These are phyloP conservation scores for Porodaedalea pini DNA, from an alignment of 1,284 basidiomycete genomes.

Conservation along the genomic window DNA sequence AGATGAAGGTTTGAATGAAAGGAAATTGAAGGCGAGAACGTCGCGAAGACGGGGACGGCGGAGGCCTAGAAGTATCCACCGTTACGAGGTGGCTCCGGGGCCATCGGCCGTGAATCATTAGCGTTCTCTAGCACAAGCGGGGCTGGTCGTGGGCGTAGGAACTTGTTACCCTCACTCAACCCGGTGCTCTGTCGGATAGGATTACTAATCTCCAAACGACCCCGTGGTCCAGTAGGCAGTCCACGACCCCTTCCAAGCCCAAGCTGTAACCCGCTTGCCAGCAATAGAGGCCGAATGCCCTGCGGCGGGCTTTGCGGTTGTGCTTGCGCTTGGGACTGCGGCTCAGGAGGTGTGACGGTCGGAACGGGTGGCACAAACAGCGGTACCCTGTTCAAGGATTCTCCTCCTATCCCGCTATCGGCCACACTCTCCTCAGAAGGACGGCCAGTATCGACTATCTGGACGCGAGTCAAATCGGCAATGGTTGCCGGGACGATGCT, in stretches of 20 bases:
- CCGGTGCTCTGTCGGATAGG: slow-evolving; percentile 30
- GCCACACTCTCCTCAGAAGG: slow-evolving; percentile 4
- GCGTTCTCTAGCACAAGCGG: slow-evolving; percentile 29
- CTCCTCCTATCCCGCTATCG: slow-evolving; percentile 9
- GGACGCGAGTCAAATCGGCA: slow-evolving; percentile 14
- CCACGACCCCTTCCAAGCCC: slow-evolving; percentile 10
- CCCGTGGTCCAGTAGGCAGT: slow-evolving; percentile 23
- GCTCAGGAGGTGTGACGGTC: not conserved
- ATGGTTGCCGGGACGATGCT: slow-evolving; percentile 18
- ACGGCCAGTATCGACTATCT: slow-evolving; percentile 14
- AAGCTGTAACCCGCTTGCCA: not conserved
- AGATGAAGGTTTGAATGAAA: not conserved
- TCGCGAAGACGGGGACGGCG: slow-evolving; percentile 1
- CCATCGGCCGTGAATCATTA: slow-evolving; percentile 8
- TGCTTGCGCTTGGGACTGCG: not conserved
- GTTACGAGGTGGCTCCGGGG: slow-evolving; percentile 7
- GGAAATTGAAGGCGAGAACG: too few species aligned
- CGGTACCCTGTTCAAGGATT: not conserved
- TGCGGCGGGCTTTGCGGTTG: not conserved
- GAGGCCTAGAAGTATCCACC: slow-evolving; percentile 14
- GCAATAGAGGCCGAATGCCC: slow-evolving; percentile 2
- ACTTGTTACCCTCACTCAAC: slow-evolving; percentile 33
- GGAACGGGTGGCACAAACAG: not conserved
- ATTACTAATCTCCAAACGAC: slow-evolving; percentile 31
- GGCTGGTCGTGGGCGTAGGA: slow-evolving; percentile 44